These are phyloP conservation scores for Rhododendron ferrugineum DNA, from an alignment of 148 eudicot genomes.

Conservation along the genomic window DNA sequence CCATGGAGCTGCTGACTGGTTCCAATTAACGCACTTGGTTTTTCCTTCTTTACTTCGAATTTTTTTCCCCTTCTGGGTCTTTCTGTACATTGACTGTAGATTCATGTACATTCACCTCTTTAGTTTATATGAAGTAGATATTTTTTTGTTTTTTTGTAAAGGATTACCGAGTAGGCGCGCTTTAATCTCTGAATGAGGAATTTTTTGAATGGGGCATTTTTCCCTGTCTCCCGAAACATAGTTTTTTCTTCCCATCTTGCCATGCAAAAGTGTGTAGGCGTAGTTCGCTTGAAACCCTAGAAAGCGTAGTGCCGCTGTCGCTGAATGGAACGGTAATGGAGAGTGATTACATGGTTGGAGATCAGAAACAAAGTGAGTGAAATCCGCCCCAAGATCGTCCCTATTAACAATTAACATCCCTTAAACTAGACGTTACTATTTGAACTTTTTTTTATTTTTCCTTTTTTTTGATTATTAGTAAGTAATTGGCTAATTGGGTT, in stretches of 20 bases:
- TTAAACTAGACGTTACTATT: too few species aligned
- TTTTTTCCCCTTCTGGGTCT: background rate
- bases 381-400: too few species aligned
- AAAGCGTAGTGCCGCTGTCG: too few species aligned
- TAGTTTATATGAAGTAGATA: background rate
- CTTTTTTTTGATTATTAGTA: too few species aligned
- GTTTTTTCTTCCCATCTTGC: background rate
- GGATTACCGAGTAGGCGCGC: background rate
- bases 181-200: background rate
- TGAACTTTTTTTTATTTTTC: too few species aligned
- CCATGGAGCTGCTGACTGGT: background rate
- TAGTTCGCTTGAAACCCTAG: background rate
- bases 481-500: too few species aligned
- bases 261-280: background rate
- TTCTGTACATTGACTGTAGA: slow-evolving; percentile 7
- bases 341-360: too few species aligned
- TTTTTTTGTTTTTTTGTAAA: background rate
- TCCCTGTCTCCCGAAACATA: background rate
- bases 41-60: background rate
- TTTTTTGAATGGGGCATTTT: background rate
- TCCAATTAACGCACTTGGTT: background rate
- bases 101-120: slow-evolving; percentile 3
- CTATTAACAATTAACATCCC: too few species aligned
- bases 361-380: too few species aligned
- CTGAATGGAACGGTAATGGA: too few species aligned